Evolutionary conservation across 805 yeast genomes (phyloP).

Genomic region (Pichia nakasei): DNA sequence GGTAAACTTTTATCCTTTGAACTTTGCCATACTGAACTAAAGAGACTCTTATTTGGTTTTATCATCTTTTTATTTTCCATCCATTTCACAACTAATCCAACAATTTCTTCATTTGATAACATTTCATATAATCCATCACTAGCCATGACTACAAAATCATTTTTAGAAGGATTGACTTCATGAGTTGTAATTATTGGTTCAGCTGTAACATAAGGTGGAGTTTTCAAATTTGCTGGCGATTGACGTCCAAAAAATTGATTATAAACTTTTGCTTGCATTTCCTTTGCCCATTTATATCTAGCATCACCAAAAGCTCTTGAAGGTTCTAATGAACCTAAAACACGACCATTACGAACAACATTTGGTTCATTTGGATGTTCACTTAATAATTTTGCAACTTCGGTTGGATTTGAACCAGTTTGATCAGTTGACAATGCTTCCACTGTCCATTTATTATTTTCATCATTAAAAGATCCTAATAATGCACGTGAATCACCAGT

Average conservation of each 20-base stretch:
- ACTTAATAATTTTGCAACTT: conserved; percentile 67
- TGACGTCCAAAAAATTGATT: conserved; percentile 74
- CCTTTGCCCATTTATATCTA: conserved; percentile 71
- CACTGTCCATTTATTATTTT: conserved; percentile 72
- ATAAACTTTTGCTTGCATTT: conserved; percentile 65
- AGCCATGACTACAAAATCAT: conserved; percentile 85
- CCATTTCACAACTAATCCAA: conserved; percentile 90
- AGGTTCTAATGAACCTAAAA: conserved; percentile 89
- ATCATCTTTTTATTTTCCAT: conserved; percentile 64
- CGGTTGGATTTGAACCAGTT: conserved; percentile 86
- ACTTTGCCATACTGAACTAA: conserved; percentile 31
- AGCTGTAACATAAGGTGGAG: conserved; percentile 98
- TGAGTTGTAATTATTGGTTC: conserved; percentile 87
- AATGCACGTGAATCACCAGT: conserved; percentile 95
- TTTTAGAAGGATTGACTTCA: conserved; percentile 56
- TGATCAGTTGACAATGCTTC: conserved; percentile 82
- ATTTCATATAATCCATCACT: conserved; percentile 92
- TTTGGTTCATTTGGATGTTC: conserved; percentile 92
- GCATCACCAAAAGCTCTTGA: conserved; percentile 97
- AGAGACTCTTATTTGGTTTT: conserved; percentile 38
- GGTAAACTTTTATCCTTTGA: conserved; percentile 41
- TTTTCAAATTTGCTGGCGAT: conserved; percentile 61
- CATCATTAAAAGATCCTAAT: conserved; percentile 58
- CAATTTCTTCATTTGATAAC: conserved; percentile 86
- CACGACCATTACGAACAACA: conserved; percentile 78